Percentiles rank a stretch among this genome's conserved stretches.
These are phyloP conservation scores for Dimocarpus longan DNA, from an alignment of 345 rosid genomes.

Conservation along the genomic window DNA sequence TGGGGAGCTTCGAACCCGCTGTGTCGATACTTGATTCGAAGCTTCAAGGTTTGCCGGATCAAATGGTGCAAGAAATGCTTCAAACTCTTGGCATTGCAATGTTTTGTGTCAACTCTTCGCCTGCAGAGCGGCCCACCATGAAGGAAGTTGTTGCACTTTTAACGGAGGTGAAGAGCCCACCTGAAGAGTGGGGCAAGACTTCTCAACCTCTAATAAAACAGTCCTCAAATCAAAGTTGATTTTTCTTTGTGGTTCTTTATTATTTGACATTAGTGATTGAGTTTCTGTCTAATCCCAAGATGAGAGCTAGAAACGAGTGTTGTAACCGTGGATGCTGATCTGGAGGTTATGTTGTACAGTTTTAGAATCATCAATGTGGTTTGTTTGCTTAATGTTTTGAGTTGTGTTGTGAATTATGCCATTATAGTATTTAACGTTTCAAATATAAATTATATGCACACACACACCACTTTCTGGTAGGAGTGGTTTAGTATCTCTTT, in stretches of 20 bases:
- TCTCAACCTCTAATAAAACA: conserved; percentile 90
- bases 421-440: too few relatives aligned
- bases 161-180: conserved; percentile 85
- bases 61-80: conserved; percentile 94
- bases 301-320: not conserved
- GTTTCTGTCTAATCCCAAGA: conserved; percentile 30
- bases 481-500: too few relatives aligned
- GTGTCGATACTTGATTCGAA: conserved; percentile 67
- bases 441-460: too few relatives aligned
- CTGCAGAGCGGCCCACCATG: conserved; percentile 87
- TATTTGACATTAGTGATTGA: conserved; percentile 22
- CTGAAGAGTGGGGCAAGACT: conserved; percentile 91
- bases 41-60: conserved; percentile 86
- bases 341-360: conserved; percentile 55
- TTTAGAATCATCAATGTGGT: conserved; percentile 41
- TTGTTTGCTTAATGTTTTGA: conserved; percentile 25
- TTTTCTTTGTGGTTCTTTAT: conserved; percentile 1
- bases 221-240: conserved; percentile 58
- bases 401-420: not conserved
- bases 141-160: conserved; percentile 93
- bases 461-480: too few relatives aligned
- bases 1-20: conserved; percentile 97
- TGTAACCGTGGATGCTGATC: not conserved
- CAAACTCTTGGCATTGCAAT: conserved; percentile 91
- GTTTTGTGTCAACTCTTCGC: conserved; percentile 93